Base-by-base conservation (phyloP, 805 yeast genomes). In the Metschnikowia borealis region DNA sequence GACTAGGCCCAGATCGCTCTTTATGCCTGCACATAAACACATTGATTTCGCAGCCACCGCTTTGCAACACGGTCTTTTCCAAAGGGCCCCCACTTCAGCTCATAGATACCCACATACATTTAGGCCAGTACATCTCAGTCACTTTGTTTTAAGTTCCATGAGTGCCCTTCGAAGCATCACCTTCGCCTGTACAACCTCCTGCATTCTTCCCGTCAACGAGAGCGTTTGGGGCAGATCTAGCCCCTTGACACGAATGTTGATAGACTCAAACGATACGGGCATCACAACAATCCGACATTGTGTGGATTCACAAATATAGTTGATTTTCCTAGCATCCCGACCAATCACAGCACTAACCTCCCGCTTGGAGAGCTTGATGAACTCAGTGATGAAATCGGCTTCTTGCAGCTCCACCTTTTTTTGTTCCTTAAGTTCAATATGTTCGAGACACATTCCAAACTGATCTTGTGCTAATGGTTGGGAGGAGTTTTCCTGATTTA, bases 271-370 rank as follows among this genome's bases (percentile, higher is more conserved):
- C 3, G 54, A 50, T 8, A 54, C 46, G 6, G 60, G 58, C 15
- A 53, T 37, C 7, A 54, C 50, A 11, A 52, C 49, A 6, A 56
- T 54, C 3, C 53, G 47, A 44, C 58, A 56, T 14, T 38, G 48
- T 11, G 58, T 47, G 6, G 46, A 39, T n/a, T 42, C 29, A 18
- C 50, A 43, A 18, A 56, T 55, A 37, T 45, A 35, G 35, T 21
- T 14, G 6, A 56, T 55, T 21, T 53, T 41, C 14, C 32, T 36
- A 4, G 50, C 55, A 10, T 50, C 47, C 2, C 54, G 54, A 5
- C 60, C 58, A 5, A 56, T 48, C 5, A 55, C 37, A 5, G 53
- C 52, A 15, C 53, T 44, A 3, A 55, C 56, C 35, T 54, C 56
- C 6, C 45, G 40, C 36, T 56, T 56, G 18, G 52, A 23, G 10